Percentiles rank a stretch among this genome's conserved stretches.
phyloP scores from a whole-genome alignment of 208 protist genomes.

The Perkinsela sp. region DNA sequence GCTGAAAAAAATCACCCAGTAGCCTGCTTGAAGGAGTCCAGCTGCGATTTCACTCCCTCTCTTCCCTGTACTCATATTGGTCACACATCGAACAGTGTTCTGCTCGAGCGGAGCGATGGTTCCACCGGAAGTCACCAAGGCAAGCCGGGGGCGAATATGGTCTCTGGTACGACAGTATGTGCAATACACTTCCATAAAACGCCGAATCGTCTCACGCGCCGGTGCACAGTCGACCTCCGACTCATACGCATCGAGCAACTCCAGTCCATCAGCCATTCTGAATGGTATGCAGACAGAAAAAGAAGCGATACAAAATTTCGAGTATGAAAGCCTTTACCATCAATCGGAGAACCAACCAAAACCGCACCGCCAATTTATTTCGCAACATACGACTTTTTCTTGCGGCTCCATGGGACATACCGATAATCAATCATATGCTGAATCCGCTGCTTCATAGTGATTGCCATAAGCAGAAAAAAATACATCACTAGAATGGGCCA shows the following conservation, averaged over 20 bases:
- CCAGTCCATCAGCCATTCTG: too few relatives aligned
- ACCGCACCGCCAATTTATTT: constrained; percentile 10
- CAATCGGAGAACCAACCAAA: too few relatives aligned
- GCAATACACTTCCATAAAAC: too few relatives aligned
- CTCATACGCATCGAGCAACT: too few relatives aligned
- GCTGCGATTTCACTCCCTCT: neutral
- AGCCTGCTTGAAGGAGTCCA: neutral
- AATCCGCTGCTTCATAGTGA: constrained; percentile 79
- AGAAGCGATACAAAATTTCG: too few relatives aligned
- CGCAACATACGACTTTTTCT: constrained; percentile 47
- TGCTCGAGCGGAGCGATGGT: neutral
- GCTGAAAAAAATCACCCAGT: neutral
- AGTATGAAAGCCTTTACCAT: too few relatives aligned
- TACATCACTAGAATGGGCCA: constrained; percentile 93
- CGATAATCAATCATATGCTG: constrained; percentile 84
- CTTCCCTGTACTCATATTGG: neutral
- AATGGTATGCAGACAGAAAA: too few relatives aligned
- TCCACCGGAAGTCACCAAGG: neutral
- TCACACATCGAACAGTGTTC: neutral
- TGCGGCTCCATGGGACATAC: constrained; percentile 63
- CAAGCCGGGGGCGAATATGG: too few relatives aligned
- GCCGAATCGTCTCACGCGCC: too few relatives aligned
- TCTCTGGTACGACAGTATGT: too few relatives aligned
- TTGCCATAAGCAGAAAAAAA: constrained; percentile 67
- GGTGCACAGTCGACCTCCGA: too few relatives aligned